Conservation (phyloP, 805 yeast species). For the Candida mattraensis region DNA sequence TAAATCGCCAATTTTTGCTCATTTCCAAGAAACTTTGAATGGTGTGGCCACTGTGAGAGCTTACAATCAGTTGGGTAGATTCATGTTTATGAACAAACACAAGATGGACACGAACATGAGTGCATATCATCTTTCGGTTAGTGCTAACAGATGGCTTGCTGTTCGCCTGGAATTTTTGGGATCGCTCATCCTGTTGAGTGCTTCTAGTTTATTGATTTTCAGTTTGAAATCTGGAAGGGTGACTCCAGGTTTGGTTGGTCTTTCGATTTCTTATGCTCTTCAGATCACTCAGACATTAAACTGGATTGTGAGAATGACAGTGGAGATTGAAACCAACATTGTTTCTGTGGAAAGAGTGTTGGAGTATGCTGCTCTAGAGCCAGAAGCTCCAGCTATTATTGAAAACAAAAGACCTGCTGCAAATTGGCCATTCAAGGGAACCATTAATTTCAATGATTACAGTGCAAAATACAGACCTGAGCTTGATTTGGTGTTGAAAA, state of each 20-base stretch:
- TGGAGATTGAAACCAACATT: slow-evolving; percentile 95
- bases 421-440: slow-evolving; percentile 75
- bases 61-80: slow-evolving; percentile 63
- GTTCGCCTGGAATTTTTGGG: slow-evolving; percentile 92
- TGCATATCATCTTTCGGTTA: slow-evolving; percentile 89
- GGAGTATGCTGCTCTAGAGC: slow-evolving; percentile 49
- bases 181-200: slow-evolving; percentile 79
- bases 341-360: slow-evolving; percentile 74
- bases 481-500: slow-evolving; percentile 74
- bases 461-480: slow-evolving; percentile 84
- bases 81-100: slow-evolving; percentile 59
- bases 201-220: slow-evolving; percentile 79
- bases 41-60: slow-evolving; percentile 80
- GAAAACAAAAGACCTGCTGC: slow-evolving; percentile 56
- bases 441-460: slow-evolving; percentile 64
- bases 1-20: slow-evolving; percentile 78
- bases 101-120: slow-evolving; percentile 85
- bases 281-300: slow-evolving; percentile 91
- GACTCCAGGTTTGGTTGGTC: slow-evolving; percentile 90
- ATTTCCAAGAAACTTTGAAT: slow-evolving; percentile 77
- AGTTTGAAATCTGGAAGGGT: slow-evolving; percentile 67
- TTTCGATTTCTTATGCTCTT: slow-evolving; percentile 88
- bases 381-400: slow-evolving; percentile 75
- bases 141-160: slow-evolving; percentile 97
- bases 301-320: slow-evolving; percentile 99